Evolutionary conservation across 345 rosid species (phyloP), one percentile per base, ranked within the genome.

Genomic region (Diplotaxis tenuifolia): DNA sequence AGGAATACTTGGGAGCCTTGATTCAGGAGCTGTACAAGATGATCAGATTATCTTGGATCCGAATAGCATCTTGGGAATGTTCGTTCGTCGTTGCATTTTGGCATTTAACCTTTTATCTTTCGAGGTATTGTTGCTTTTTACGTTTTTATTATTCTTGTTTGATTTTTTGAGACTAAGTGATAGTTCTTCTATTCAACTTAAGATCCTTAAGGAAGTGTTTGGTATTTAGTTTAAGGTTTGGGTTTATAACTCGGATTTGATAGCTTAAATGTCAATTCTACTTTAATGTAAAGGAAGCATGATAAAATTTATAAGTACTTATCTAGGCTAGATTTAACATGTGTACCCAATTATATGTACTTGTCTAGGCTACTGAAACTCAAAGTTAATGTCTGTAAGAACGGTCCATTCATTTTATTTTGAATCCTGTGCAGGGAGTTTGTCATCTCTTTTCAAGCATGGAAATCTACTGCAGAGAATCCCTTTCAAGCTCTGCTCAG

Each of bases 11-110:
- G 89, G 85, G 36, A 91, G 86, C 62, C 80, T 82, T 75, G 96
- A 92, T 74, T 79, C 88, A 10, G 91, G 84, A 54, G 77, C 75
- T 22, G 71, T 85, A 55, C 96, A 90, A 55, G 97, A 88, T 66
- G 96, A 84, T 60, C 98, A 92, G 77, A 85, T 85, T 70, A 78
- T 86, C 67, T 83, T 95, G 88, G 99, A 95, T 60, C 91, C 94
- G 3, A 95, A 74, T 64, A 88, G 97, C 80, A 84, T 70, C 68
- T 80, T 95, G 72, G 99, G 98, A 71, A 79, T 90, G 86, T 95
- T 88, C 84, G 84, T 92, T 45, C 96, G 98, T 11, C 99, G 91
- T 18, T 90, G 98, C 78, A 62, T 92, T 56, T 88, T 92, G 74
- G 86, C 98, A 64, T 92, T 92, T 76, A 92, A 89, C 73, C 67